These are phyloP conservation scores for Panicum virgatum DNA, from an alignment of 202 grass and related monocot genomes.

Conservation along the genomic window DNA sequence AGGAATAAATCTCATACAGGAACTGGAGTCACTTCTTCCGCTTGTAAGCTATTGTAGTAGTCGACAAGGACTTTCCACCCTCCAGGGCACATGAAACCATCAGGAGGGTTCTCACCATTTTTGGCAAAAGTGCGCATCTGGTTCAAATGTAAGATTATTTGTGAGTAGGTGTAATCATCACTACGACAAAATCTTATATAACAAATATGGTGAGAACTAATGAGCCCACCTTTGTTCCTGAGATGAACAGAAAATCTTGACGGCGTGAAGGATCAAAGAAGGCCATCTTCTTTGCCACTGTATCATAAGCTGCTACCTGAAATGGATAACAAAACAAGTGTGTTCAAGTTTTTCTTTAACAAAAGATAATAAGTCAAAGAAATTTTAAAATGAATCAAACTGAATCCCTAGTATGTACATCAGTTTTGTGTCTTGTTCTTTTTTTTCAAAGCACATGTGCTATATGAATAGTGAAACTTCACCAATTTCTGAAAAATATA, in stretches of 20 bases:
- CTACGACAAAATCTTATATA: not conserved
- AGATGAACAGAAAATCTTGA: slow-evolving; percentile 97
- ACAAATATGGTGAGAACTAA: not conserved
- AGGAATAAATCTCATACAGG: slow-evolving; percentile 43
- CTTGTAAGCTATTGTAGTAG: slow-evolving; percentile 86
- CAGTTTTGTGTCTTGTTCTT: not conserved
- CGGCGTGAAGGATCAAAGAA: slow-evolving; percentile 90
- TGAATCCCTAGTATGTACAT: not conserved
- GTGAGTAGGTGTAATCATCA: slow-evolving; percentile 9
- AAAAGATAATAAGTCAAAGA: not conserved
- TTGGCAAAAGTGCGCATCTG: slow-evolving; percentile 91
- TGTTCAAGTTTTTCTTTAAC: not conserved
- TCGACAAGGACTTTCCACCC: slow-evolving; percentile 93
- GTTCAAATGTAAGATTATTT: not conserved
- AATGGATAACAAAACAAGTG: not conserved
- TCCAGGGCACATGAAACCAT: slow-evolving; percentile 92
- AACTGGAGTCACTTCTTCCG: slow-evolving; percentile 48
- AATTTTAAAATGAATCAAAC: not conserved
- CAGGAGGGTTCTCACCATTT: slow-evolving; percentile 85
- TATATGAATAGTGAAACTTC: not conserved
- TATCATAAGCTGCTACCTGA: slow-evolving; percentile 90
- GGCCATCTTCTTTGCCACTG: slow-evolving; percentile 80
- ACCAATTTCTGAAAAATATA: not conserved
- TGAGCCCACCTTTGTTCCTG: slow-evolving; percentile 86
- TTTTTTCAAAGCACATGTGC: not conserved